These are phyloP conservation scores for Amanita subjunquillea DNA, from an alignment of 768 basidiomycete species.

Conservation along the genomic window DNA sequence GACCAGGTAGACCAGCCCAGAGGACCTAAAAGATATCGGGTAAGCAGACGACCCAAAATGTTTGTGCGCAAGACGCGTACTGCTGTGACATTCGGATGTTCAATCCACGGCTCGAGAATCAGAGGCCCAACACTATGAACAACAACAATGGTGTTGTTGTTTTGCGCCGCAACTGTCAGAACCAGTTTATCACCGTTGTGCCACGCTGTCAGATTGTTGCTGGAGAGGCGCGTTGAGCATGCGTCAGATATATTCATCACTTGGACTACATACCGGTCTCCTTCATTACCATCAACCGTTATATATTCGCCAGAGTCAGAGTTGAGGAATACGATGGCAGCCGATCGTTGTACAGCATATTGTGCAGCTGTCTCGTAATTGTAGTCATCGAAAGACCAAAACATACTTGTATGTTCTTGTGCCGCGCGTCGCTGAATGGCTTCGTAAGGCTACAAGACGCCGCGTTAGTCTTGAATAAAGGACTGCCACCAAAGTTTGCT, in stretches of 20 bases:
- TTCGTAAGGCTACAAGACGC: constrained; percentile 46
- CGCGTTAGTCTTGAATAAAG: neutral
- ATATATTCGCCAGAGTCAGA: constrained; percentile 86
- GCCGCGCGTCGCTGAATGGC: constrained; percentile 69
- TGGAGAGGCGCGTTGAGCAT: constrained; percentile 8
- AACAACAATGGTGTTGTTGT: constrained; percentile 66
- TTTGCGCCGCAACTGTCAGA: constrained; percentile 51
- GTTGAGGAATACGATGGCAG: constrained; percentile 73
- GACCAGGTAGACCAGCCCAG: constrained; percentile 61
- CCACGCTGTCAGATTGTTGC: constrained; percentile 69
- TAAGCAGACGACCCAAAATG: constrained; percentile 3
- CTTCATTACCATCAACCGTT: constrained; percentile 69
- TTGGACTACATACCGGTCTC: constrained; percentile 41
- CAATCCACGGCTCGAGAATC: constrained; percentile 57
- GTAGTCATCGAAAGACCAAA: constrained; percentile 65
- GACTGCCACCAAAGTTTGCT: constrained; percentile 13
- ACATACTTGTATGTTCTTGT: constrained; percentile 43
- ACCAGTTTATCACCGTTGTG: constrained; percentile 63
- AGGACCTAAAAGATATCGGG: constrained; percentile 25
- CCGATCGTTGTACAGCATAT: constrained; percentile 39
- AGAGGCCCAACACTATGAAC: constrained; percentile 54
- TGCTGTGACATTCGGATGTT: constrained; percentile 63
- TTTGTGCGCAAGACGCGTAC: constrained; percentile 25
- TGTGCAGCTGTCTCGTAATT: constrained; percentile 41
- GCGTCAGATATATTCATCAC: neutral